Evolutionary conservation across 352 stramenopile genomes (phyloP).

Genomic region (Phytophthora rubi): DNA sequence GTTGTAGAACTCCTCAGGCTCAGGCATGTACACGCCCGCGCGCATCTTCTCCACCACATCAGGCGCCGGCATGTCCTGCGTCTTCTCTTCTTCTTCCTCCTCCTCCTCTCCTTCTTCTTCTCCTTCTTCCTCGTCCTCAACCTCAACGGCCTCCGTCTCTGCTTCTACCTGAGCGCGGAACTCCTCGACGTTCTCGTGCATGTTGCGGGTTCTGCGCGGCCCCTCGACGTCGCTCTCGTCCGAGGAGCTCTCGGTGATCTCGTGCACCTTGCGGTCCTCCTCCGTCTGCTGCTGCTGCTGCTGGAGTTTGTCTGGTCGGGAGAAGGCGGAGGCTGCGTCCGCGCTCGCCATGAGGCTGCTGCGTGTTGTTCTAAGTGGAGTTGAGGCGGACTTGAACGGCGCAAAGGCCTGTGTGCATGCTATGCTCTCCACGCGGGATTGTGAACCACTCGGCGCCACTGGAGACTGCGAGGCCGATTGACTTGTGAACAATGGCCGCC

Average conservation of each 20-base stretch:
- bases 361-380: neutral
- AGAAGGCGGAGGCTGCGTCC: conserved; percentile 1
- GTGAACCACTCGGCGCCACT: conserved; percentile 32
- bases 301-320: neutral
- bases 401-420: conserved; percentile 34
- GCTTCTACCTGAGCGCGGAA: neutral
- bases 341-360: conserved; percentile 21
- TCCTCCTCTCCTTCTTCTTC: neutral
- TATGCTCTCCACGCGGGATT: conserved; percentile 23
- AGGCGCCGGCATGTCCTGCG: conserved; percentile 8
- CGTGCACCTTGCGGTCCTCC: conserved; percentile 30
- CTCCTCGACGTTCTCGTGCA: neutral
- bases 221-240: conserved; percentile 40
- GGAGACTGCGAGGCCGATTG: conserved; percentile 3
- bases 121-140: neutral
- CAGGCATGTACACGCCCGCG: conserved; percentile 26
- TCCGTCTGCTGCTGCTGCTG: neutral
- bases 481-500: neutral
- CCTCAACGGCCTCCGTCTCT: neutral
- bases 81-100: conserved; percentile 8
- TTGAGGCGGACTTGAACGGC: conserved; percentile 14
- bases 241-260: conserved; percentile 49
- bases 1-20: conserved; percentile 34
- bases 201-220: neutral
- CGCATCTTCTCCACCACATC: conserved; percentile 34